phyloP scores from a whole-genome alignment of 805 yeast genomes.

The Kodamaea lidongshanica region DNA sequence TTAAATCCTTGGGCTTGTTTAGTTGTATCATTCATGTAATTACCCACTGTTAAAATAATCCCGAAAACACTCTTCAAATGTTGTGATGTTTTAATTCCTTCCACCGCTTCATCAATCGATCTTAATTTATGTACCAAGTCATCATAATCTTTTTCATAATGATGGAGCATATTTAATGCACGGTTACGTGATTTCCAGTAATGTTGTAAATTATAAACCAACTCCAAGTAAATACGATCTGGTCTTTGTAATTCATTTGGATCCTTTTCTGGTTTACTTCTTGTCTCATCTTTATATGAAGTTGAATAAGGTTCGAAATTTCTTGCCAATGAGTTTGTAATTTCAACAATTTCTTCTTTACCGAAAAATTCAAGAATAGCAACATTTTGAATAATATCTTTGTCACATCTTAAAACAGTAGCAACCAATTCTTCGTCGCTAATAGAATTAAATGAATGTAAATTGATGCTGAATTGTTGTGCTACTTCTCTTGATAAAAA shows the following conservation, averaged over 20 bases:
- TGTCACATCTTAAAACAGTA: conserved; percentile 57
- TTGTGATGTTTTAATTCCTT: conserved; percentile 44
- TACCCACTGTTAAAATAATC: conserved; percentile 67
- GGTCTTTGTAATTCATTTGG: conserved; percentile 57
- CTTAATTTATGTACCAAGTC: conserved; percentile 54
- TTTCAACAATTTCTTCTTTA: conserved; percentile 56
- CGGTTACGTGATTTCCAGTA: conserved; percentile 73
- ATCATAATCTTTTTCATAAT: conserved; percentile 60
- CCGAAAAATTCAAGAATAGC: conserved; percentile 66
- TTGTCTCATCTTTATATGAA: conserved; percentile 32
- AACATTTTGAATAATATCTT: conserved; percentile 43
- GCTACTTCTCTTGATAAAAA: conserved; percentile 66
- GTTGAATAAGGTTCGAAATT: conserved; percentile 60
- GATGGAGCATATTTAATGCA: conserved; percentile 47
- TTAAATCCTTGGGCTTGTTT: conserved; percentile 68
- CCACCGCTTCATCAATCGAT: conserved; percentile 54
- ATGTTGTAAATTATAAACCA: conserved; percentile 59
- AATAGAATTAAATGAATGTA: conserved; percentile 53
- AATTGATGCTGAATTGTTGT: conserved; percentile 74
- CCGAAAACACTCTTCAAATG: conserved; percentile 54
- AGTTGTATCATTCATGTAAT: conserved; percentile 68
- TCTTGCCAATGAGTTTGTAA: conserved; percentile 50
- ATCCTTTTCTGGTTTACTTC: conserved; percentile 44
- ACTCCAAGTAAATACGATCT: conserved; percentile 62
- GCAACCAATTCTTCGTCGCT: conserved; percentile 49